These are phyloP conservation scores for Magnusiomyces suaveolens DNA, from an alignment of 1,139 yeast genomes.

Conservation along the genomic window DNA sequence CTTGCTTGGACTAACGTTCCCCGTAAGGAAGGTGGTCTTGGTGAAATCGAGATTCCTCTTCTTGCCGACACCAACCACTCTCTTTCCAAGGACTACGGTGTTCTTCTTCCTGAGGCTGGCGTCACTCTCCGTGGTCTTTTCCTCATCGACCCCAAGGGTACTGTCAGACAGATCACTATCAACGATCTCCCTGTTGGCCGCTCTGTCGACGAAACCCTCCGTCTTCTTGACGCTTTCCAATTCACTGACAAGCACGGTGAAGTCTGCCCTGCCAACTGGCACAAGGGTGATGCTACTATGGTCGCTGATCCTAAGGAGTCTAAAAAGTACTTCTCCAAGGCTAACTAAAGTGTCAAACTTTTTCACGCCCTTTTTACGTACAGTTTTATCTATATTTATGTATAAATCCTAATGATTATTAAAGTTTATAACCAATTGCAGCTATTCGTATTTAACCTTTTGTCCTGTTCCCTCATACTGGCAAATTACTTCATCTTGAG, in stretches of 20 bases:
- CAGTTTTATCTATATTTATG: background rate
- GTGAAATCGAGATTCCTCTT: slow-evolving; percentile 87
- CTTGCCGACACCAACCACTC: slow-evolving; percentile 95
- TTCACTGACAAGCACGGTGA: slow-evolving; percentile 97
- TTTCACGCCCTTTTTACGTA: background rate
- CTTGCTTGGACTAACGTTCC: slow-evolving; percentile 97
- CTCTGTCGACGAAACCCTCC: slow-evolving; percentile 92
- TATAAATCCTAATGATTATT: background rate
- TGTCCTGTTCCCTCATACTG: too few relatives aligned
- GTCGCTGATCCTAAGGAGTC: slow-evolving; percentile 76
- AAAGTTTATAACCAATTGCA: background rate
- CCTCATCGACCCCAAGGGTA: slow-evolving; percentile 92
- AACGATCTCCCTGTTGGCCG: slow-evolving; percentile 99
- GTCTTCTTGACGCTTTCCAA: slow-evolving; percentile 98
- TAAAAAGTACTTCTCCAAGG: slow-evolving; percentile 68
- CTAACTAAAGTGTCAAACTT: slow-evolving; percentile 33
- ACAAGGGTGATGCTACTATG: slow-evolving; percentile 91
- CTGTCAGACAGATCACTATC: slow-evolving; percentile 89
- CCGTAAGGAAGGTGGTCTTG: slow-evolving; percentile 97
- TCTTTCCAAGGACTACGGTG: slow-evolving; percentile 92
- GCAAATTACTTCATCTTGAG: too few relatives aligned
- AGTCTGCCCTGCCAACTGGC: slow-evolving; percentile 99
- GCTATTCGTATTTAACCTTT: too few relatives aligned
- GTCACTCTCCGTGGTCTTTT: slow-evolving; percentile 95
- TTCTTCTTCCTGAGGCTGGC: slow-evolving; percentile 90